phyloP scores from a whole-genome alignment of 2,329 filamentous ascomycete genomes.

The Diplodia sapinea region DNA sequence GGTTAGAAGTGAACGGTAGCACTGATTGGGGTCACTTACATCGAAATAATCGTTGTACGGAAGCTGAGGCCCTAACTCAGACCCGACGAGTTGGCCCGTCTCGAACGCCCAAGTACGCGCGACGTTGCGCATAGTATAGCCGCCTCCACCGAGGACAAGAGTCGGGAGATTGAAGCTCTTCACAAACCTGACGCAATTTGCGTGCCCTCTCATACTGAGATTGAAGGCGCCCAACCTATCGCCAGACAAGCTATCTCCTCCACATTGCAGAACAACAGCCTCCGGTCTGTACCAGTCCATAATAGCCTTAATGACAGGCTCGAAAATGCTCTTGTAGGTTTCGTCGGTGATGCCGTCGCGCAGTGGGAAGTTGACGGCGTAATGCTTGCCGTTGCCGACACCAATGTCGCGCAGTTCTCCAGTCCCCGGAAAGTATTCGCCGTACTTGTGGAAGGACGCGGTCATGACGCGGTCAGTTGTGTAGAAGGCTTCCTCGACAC shows the following conservation, averaged over 20 bases:
- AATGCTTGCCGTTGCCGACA: conserved; percentile 70
- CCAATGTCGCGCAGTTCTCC: conserved; percentile 72
- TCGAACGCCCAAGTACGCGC: conserved; percentile 69
- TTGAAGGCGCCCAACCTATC: conserved; percentile 74
- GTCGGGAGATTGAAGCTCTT: conserved; percentile 71
- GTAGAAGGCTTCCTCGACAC: conserved; percentile 74
- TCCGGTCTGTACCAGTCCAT: conserved; percentile 73
- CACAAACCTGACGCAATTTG: conserved; percentile 72
- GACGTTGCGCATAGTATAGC: conserved; percentile 72
- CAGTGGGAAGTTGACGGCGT: conserved; percentile 72
- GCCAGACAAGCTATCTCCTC: conserved; percentile 70
- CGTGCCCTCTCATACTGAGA: conserved; percentile 71
- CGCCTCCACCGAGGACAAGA: conserved; percentile 69
- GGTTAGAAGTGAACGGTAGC: conserved; percentile 24
- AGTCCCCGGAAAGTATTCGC: conserved; percentile 74
- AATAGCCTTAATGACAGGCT: conserved; percentile 69
- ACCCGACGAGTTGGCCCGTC: conserved; percentile 80
- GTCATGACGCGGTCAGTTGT: conserved; percentile 75
- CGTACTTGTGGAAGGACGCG: conserved; percentile 74
- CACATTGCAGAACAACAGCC: conserved; percentile 72
- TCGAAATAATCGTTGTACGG: conserved; percentile 97
- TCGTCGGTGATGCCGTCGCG: conserved; percentile 72
- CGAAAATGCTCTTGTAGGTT: conserved; percentile 71
- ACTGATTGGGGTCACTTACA: conserved; percentile 45
- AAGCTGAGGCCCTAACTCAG: conserved; percentile 79